phyloP scores from a whole-genome alignment of 164 flowering plant species.

The Stephania cephalantha region DNA sequence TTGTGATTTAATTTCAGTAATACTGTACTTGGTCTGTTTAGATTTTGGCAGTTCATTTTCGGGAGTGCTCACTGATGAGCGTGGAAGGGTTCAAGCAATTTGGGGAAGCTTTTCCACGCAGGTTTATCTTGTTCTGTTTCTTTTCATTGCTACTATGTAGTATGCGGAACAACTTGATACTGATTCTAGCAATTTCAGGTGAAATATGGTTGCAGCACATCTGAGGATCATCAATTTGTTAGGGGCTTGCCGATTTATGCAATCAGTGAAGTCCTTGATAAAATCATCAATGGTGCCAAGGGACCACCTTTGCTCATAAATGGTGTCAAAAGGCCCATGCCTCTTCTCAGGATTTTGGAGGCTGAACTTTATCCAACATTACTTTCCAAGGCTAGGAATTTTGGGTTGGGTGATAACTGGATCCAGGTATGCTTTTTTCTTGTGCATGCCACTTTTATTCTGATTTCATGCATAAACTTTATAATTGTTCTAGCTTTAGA shows the following conservation, averaged over 20 bases:
- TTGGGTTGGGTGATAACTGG: slow-evolving; percentile 83
- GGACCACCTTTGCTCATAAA: slow-evolving; percentile 76
- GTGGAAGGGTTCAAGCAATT: slow-evolving; percentile 79
- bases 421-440: slow-evolving; percentile 48
- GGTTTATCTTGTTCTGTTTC: slow-evolving; percentile 32
- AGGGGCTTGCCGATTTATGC: slow-evolving; percentile 82
- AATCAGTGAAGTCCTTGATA: slow-evolving; percentile 72
- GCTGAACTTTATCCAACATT: slow-evolving; percentile 90
- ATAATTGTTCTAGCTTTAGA: neutral
- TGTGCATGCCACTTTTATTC: neutral
- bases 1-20: neutral
- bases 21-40: slow-evolving; percentile 16
- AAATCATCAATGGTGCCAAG: slow-evolving; percentile 58
- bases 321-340: slow-evolving; percentile 81
- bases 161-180: slow-evolving; percentile 1
- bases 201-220: slow-evolving; percentile 63
- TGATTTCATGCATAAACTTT: neutral
- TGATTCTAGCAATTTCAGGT: slow-evolving; percentile 39
- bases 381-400: slow-evolving; percentile 95
- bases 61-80: slow-evolving; percentile 87
- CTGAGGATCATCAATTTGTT: slow-evolving; percentile 91
- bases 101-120: slow-evolving; percentile 99
- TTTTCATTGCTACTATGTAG: slow-evolving; percentile 8
- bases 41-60: slow-evolving; percentile 96
- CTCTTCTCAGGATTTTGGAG: slow-evolving; percentile 74